Evolutionary conservation across 805 yeast species (phyloP), one percentile per base, ranked within the genome.

Genomic region (Lipomyces chichibuensis): DNA sequence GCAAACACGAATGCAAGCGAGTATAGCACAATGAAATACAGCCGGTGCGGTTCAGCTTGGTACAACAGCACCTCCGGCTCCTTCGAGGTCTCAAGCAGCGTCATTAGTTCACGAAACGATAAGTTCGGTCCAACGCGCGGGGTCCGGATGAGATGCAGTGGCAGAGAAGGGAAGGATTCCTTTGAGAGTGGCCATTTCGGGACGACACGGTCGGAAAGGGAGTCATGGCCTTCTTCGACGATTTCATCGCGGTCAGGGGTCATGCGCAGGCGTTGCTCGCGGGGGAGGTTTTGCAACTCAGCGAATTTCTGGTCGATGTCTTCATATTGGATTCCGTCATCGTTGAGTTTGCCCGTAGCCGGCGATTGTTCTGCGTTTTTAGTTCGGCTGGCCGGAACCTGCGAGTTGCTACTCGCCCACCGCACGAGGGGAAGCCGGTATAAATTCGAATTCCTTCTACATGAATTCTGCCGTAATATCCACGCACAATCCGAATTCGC

Each of bases 11-110:
- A 78, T 0, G 92, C 91, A 74, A 88, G 82, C 57, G 90, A 86
- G 69, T 87, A 85, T 75, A 90, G 85, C 25, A 86, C 84, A 11
- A 90, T 79, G 76, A 90, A 91, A 76, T 90, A 91, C 39, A 90
- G 80, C 65, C 89, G 80, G 75, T 91, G 96, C 0, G 95, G 90
- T 77, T 91, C 96, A 32, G 92, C 86, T 80, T 90, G 94, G 77
- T 91, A 91, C 56, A 91, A 82, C 63, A 91, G 80, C 74, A 68
- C 71, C 59, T 90, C 96, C 0, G 94, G 94, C 59, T 84, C 82
- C 13, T 77, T 78, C 71, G 87, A 85, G 52, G 80, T 78, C 66
- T 83, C 80, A 67, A 91, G 78, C 11, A 84, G 82, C 65, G 83
- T 83, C 72, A 88, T 80, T 78, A 91, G 87, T 75, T 88, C 88